A percentile compares a stretch with the other conserved stretches of the same genome.
These are phyloP conservation scores for Trichoderma virens DNA, from an alignment of 495 filamentous ascomycete genomes.

Conservation along the genomic window DNA sequence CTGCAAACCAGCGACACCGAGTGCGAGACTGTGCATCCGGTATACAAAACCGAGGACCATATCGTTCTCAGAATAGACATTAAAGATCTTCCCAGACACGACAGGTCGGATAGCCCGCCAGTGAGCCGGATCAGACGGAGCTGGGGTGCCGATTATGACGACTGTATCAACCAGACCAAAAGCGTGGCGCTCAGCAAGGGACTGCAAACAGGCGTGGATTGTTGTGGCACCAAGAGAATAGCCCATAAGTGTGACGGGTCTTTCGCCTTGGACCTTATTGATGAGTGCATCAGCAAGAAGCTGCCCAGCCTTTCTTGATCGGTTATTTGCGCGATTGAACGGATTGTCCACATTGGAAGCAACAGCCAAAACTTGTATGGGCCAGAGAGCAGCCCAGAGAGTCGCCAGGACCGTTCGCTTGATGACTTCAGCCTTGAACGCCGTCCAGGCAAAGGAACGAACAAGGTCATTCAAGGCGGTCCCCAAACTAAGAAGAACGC, in stretches of 20 bases:
- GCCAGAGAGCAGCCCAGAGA: conserved; percentile 67
- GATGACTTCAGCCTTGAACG: conserved; percentile 64
- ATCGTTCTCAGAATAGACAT: conserved; percentile 72
- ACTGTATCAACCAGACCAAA: conserved; percentile 78
- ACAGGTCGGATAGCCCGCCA: conserved; percentile 66
- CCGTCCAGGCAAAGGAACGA: conserved; percentile 61
- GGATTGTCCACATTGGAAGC: conserved; percentile 73
- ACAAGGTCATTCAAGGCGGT: conserved; percentile 60
- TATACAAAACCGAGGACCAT: conserved; percentile 72
- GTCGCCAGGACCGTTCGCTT: conserved; percentile 67
- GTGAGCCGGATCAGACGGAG: conserved; percentile 54
- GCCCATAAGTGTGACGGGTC: conserved; percentile 75
- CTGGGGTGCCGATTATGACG: conserved; percentile 73
- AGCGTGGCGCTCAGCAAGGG: conserved; percentile 58
- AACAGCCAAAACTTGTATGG: conserved; percentile 58
- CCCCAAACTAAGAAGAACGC: conserved; percentile 65
- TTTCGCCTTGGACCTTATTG: conserved; percentile 75
- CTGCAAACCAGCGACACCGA: conserved; percentile 70
- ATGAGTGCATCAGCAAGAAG: conserved; percentile 80
- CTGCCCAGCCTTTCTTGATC: conserved; percentile 74
- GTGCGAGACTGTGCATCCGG: conserved; percentile 65
- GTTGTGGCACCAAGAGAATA: conserved; percentile 80
- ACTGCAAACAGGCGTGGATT: conserved; percentile 67
- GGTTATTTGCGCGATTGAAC: conserved; percentile 65
- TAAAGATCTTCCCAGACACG: conserved; percentile 65